Evolutionary conservation across 192 early-diverging fungal genomes (phyloP), one percentile per base, ranked within the genome.

Genomic region (Podochytrium sp.): DNA sequence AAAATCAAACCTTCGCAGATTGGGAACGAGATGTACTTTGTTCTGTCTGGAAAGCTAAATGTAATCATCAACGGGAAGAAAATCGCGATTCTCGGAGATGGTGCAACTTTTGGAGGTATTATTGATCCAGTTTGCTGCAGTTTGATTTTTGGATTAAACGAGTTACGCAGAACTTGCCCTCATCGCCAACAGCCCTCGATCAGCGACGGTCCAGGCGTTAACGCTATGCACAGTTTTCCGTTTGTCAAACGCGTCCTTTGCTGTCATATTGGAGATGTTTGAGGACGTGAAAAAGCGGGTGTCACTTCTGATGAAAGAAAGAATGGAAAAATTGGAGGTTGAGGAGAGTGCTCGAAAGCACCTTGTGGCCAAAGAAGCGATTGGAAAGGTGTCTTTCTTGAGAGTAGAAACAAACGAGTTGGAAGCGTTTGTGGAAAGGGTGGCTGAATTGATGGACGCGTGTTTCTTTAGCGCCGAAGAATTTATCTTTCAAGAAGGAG

Each of bases 21-120:
- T 50, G 85, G 83, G 14, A 76, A 80, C 71, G 73, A 74, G 27
- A 86, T 85, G 83, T 78, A 78, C 76, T 78, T 78, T 79, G 79
- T 78, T n/a, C 29, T 78, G 23, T 41, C 39, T 40, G 77, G 77
- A 25, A 35, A 18, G 0, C 33, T 78, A 18, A 5, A 71, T 30
- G 76, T 78, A 14, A 61, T 53, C 29, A 75, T 78, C 16, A 37
- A 35, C 2, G 65, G 76, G 14, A 76, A 63, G 30, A 14, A 37
- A 20, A 30, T 76, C 7, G 47, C 35, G 16, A 35, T 38, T 23
- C 27, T 78, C 30, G 16, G 59, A 35, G 76, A 69, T n/a, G 72
- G 63, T 2, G 39, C 55, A 6, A 59, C 65, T 37, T 77, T 77
- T 66, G 66, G 63, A 34, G 62, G 52, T 39, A n/a, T n/a, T n/a